Conservation (phyloP, 2,329 filamentous ascomycete genomes). For the Pestalotiopsis sp. region DNA sequence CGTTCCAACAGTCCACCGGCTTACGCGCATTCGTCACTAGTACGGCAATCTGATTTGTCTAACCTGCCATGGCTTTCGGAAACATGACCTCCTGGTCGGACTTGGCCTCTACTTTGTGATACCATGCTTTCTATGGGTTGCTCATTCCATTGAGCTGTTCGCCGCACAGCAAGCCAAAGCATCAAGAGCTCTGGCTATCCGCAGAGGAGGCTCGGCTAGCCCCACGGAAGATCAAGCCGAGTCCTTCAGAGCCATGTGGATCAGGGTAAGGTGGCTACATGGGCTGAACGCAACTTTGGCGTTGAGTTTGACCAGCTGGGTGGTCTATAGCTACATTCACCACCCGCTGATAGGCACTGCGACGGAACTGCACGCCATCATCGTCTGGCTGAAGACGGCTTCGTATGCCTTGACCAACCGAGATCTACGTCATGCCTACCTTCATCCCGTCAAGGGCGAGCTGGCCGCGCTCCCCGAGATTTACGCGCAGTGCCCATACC, state of each 20-base stretch:
- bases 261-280: slow-evolving; percentile 78
- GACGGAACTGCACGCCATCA: slow-evolving; percentile 87
- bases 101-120: slow-evolving; percentile 82
- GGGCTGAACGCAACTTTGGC: slow-evolving; percentile 82
- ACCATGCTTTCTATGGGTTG: slow-evolving; percentile 86
- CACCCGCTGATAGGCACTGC: slow-evolving; percentile 93
- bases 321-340: slow-evolving; percentile 89
- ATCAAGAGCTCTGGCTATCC: slow-evolving; percentile 55
- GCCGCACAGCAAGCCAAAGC: slow-evolving; percentile 79
- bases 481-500: slow-evolving; percentile 85
- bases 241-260: slow-evolving; percentile 77
- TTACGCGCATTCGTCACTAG: slow-evolving; percentile 44
- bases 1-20: slow-evolving; percentile 14
- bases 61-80: slow-evolving; percentile 83
- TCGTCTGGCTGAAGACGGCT: slow-evolving; percentile 94
- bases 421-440: slow-evolving; percentile 86
- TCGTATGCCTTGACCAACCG: slow-evolving; percentile 97
- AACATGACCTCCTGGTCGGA: slow-evolving; percentile 76
- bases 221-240: slow-evolving; percentile 64
- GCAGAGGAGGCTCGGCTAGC: slow-evolving; percentile 52
- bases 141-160: slow-evolving; percentile 84
- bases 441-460: slow-evolving; percentile 72
- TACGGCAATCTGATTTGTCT: slow-evolving; percentile 96
- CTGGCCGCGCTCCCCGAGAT: slow-evolving; percentile 76
- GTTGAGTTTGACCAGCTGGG: slow-evolving; percentile 76